Conservation (phyloP, 495 filamentous ascomycete genomes). For the Podospora pseudoanserina region DNA sequence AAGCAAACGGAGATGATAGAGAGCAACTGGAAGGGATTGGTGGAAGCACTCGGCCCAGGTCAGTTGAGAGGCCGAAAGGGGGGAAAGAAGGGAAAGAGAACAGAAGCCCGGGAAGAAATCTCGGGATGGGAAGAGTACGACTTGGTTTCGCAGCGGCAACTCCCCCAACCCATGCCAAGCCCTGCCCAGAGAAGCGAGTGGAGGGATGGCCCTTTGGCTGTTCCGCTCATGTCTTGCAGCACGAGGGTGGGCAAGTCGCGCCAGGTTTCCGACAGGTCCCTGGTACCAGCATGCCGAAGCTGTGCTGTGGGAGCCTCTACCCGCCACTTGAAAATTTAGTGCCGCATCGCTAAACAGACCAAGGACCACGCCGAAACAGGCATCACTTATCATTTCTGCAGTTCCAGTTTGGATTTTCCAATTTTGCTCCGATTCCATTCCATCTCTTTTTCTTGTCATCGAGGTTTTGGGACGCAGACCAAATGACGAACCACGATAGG, state of each 20-base stretch:
- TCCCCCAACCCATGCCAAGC: slow-evolving; percentile 20
- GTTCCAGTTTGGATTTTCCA: too few species aligned
- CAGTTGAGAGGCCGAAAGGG: slow-evolving; percentile 8
- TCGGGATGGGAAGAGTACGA: slow-evolving; percentile 32
- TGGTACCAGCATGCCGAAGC: slow-evolving; percentile 9
- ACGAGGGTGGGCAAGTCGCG: neutral
- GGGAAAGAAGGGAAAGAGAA: slow-evolving; percentile 20
- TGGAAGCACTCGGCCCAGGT: slow-evolving; percentile 8
- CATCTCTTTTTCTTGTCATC: too few species aligned
- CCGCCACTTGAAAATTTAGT: slow-evolving; percentile 10
- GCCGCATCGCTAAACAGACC: neutral
- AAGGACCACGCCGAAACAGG: neutral
- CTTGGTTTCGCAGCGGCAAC: slow-evolving; percentile 21
- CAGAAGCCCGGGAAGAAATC: slow-evolving; percentile 28
- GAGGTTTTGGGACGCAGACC: too few species aligned
- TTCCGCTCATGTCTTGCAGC: slow-evolving; percentile 26
- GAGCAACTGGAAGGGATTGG: neutral
- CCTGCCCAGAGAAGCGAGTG: slow-evolving; percentile 21
- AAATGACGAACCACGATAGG: neutral
- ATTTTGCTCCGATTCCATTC: too few species aligned
- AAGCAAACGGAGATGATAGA: neutral
- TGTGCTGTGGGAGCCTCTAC: slow-evolving; percentile 8
- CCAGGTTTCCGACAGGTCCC: neutral
- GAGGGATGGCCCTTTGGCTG: slow-evolving; percentile 16
- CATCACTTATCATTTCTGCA: neutral